Evolutionary conservation across 2,329 filamentous ascomycete genomes (phyloP).

Genomic region (Stachybotrys echinatus): DNA sequence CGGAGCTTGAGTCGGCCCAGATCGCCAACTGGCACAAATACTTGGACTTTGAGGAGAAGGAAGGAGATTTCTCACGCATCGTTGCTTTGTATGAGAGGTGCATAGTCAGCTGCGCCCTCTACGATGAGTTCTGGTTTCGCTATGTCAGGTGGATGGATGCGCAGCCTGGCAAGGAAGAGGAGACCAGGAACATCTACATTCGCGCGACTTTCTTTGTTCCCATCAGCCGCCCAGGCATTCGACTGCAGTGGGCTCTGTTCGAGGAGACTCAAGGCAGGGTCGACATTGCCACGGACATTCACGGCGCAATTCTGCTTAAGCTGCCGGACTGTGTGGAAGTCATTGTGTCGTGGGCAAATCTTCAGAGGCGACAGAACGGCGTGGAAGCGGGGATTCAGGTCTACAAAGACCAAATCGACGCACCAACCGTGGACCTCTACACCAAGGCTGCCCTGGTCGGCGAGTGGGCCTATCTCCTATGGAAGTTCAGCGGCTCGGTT

Average conservation of each 20-base stretch:
- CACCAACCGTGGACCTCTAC: conserved; percentile 64
- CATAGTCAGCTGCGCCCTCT: conserved; percentile 85
- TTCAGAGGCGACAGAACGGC: conserved; percentile 77
- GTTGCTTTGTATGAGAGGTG: conserved; percentile 91
- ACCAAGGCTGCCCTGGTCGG: conserved; percentile 83
- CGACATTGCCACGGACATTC: conserved; percentile 77
- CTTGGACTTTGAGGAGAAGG: conserved; percentile 87
- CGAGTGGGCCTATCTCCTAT: conserved; percentile 81
- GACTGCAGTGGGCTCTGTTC: conserved; percentile 89
- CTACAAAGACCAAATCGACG: conserved; percentile 76
- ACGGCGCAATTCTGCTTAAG: conserved; percentile 69
- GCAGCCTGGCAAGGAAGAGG: conserved; percentile 76
- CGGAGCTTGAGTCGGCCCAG: conserved; percentile 80
- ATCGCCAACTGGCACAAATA: conserved; percentile 93
- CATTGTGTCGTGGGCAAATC: conserved; percentile 80
- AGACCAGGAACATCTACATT: conserved; percentile 87
- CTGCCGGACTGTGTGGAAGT: conserved; percentile 82
- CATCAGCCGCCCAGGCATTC: conserved; percentile 75
- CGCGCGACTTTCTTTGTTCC: conserved; percentile 83
- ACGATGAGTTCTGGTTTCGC: conserved; percentile 98
- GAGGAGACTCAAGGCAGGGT: conserved; percentile 79
- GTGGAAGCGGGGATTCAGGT: conserved; percentile 80
- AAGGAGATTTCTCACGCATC: conserved; percentile 70
- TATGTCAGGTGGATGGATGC: conserved; percentile 91
- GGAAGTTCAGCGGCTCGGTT: conserved; percentile 77